A percentile compares a stretch with the other conserved stretches of the same genome.
These are phyloP conservation scores for Psilocybe tampanensis DNA, from an alignment of 768 basidiomycete species.

Conservation along the genomic window DNA sequence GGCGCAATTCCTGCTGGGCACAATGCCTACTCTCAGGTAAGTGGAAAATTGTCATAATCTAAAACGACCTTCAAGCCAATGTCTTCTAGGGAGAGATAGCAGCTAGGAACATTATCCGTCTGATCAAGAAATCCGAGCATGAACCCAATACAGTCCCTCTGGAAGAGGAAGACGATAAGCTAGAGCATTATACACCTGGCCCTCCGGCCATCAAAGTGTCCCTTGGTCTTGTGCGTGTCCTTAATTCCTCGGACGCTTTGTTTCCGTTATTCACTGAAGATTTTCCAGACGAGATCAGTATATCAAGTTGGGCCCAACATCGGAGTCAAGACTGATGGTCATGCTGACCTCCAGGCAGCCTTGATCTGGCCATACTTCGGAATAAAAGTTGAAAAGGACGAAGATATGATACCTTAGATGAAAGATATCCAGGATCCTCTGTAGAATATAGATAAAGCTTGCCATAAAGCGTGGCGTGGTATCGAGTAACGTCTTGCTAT, in stretches of 20 bases:
- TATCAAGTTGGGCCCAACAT: constrained; percentile 50
- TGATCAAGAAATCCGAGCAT: constrained; percentile 32
- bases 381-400: constrained; percentile 36
- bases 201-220: constrained; percentile 63
- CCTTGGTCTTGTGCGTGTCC: constrained; percentile 51
- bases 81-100: constrained; percentile 45
- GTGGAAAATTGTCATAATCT: not conserved
- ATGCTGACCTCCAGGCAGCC: constrained; percentile 50
- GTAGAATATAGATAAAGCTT: too few species aligned
- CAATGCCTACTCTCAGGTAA: constrained; percentile 53
- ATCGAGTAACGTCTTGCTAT: too few species aligned
- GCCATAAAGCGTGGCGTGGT: too few species aligned
- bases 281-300: constrained; percentile 39
- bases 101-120: constrained; percentile 52
- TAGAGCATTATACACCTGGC: constrained; percentile 49
- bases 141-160: not conserved
- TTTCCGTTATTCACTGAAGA: not conserved
- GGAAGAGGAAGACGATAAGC: constrained; percentile 27
- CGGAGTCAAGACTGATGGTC: constrained; percentile 43
- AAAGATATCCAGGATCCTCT: too few species aligned
- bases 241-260: not conserved
- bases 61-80: not conserved
- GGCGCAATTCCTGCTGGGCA: constrained; percentile 65
- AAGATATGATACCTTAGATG: constrained; percentile 30
- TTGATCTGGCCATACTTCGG: constrained; percentile 51